These are phyloP conservation scores for Helichrysum umbraculigerum DNA, from an alignment of 129 eudicot species.

Conservation along the genomic window DNA sequence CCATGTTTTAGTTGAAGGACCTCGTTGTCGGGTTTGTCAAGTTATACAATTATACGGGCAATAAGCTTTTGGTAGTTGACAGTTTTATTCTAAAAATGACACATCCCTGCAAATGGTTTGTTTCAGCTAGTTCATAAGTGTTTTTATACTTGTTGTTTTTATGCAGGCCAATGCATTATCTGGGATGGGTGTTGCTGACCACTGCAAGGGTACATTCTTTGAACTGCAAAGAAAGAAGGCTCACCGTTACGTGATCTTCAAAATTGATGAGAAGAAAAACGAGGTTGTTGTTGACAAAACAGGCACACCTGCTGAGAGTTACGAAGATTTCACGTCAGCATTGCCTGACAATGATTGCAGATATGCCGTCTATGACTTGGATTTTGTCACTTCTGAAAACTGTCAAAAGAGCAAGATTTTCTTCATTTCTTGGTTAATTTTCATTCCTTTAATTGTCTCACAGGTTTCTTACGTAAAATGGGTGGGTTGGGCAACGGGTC, in stretches of 20 bases:
- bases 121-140: too few species aligned
- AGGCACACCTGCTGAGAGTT: conserved; percentile 49
- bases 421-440: conserved; percentile 50
- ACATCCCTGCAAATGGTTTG: too few species aligned
- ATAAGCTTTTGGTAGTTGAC: too few species aligned
- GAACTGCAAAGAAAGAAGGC: conserved; percentile 57
- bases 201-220: conserved; percentile 44
- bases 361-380: conserved; percentile 59
- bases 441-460: not conserved
- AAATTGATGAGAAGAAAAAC: conserved; percentile 55
- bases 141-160: too few species aligned
- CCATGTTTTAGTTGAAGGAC: too few species aligned
- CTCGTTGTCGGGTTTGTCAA: too few species aligned
- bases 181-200: conserved; percentile 55
- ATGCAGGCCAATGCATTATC: conserved; percentile 48
- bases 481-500: not conserved
- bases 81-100: too few species aligned
- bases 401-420: conserved; percentile 69
- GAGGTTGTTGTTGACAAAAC: conserved; percentile 60
- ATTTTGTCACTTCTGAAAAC: conserved; percentile 58
- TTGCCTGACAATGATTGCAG: conserved; percentile 67
- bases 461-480: not conserved
- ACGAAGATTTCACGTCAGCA: conserved; percentile 52
- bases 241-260: conserved; percentile 55
- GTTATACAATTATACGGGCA: too few species aligned